Percentiles rank a stretch among this genome's conserved stretches.
Evolutionary conservation across 139 green algal species (phyloP).

Genomic region (Chlorella sp.): DNA sequence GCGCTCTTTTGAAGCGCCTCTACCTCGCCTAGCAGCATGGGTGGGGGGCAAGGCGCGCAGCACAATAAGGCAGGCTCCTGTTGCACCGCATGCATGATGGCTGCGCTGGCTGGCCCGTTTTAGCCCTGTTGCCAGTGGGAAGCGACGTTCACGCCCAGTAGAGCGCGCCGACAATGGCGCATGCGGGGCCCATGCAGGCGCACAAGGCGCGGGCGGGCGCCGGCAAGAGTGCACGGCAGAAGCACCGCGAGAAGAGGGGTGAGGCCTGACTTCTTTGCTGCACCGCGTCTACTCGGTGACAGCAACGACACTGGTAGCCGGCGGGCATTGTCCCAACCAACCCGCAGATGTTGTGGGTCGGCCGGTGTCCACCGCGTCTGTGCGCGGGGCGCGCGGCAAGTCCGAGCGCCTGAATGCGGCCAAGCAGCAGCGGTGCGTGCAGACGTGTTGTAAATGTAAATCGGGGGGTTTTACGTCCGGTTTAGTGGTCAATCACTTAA

Average conservation of each 20-base stretch:
- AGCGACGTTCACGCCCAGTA: too few species aligned
- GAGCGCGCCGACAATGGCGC: too few species aligned
- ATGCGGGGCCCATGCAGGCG: slow-evolving; percentile 52
- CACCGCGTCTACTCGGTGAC: background rate
- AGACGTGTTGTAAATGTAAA: too few species aligned
- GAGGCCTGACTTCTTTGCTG: background rate
- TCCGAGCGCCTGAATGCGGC: slow-evolving; percentile 58
- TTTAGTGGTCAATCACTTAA: too few species aligned
- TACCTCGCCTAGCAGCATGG: background rate
- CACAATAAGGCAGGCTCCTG: slow-evolving; percentile 29
- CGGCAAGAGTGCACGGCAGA: slow-evolving; percentile 71
- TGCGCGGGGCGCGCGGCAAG: slow-evolving; percentile 44
- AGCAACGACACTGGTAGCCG: background rate
- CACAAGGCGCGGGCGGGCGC: slow-evolving; percentile 81
- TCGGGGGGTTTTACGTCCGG: too few species aligned
- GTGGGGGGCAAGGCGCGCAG: slow-evolving; percentile 25
- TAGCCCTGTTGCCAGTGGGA: too few species aligned
- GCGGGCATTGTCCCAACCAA: background rate
- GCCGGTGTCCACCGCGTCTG: slow-evolving; percentile 26
- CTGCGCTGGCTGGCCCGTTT: too few species aligned
- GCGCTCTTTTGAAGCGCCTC: too few species aligned
- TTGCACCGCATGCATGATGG: background rate
- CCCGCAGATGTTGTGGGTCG: slow-evolving; percentile 6
- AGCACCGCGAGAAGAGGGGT: slow-evolving; percentile 63
- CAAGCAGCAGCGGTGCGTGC: slow-evolving; percentile 60